Base-by-base conservation (phyloP, 2,329 filamentous ascomycete genomes). In the Lojkania enalia region DNA sequence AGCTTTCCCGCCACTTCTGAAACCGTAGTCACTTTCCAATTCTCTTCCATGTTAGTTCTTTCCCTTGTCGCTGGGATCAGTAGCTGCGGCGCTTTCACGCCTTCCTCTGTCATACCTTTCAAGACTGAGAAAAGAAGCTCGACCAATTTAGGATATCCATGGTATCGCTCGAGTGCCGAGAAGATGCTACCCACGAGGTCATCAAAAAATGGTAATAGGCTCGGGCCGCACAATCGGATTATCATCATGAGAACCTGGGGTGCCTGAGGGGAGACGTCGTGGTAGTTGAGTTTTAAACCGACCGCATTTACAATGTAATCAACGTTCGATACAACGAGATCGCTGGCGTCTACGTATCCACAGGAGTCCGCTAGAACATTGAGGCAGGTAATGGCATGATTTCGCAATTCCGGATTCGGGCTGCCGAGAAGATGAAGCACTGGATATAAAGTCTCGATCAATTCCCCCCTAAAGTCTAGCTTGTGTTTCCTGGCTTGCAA, bases 261-360 rank as follows among this genome's bases (percentile, higher is more conserved):
- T 2, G 90, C 90, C 51, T 95, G 88, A 1, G 92, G 91, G 0
- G 90, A 92, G 40, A 97, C 86, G 53, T 96, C 90, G 53, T 96
- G 89, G 0, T 88, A 89, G 58, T 96, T 96, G 5, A 99, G 79
- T 50, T 90, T 88, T 48, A 97, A 72, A 0, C 88, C 89, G 13
- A 99, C 83, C 0, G 94, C 89, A 63, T 97, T 97, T 49, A 97
- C 86, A 71, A 99, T 87, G 66, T 99, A 99, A 69, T 99, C 94
- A 13, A 90, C 91, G 49, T 99, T 99, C 40, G 87, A 84, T 20
- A 97, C 81, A 29, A 99, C 85, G 53, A 99, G 75, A 13, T 88
- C 83, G 19, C 86, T 86, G 3, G 92, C 86, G 57, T 79, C 84
- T 0, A 64, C 50, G 60, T 97, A 99, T 2, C 81, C 83, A 58